Conservation (phyloP, 192 early-diverging fungal genomes). For the Lobosporangium transversale region DNA sequence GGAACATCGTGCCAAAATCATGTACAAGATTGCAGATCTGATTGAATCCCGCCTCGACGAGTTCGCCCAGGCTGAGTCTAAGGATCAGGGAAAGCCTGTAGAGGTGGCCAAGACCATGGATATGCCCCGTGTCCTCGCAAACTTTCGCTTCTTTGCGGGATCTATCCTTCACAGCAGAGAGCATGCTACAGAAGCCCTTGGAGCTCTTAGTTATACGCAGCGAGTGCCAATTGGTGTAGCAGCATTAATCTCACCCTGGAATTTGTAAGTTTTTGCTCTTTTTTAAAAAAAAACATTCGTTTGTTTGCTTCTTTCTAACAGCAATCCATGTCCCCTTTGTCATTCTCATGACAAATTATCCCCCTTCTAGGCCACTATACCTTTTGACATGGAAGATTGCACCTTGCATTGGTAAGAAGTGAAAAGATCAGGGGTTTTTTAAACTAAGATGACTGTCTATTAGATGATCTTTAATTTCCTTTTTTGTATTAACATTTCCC, state of each 20-base stretch:
- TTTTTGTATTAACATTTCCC: too few species aligned
- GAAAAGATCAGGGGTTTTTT: too few species aligned
- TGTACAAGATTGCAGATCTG: constrained; percentile 65
- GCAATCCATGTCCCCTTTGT: not conserved
- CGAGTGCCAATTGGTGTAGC: constrained; percentile 71
- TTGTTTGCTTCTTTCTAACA: too few species aligned
- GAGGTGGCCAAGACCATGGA: constrained; percentile 65
- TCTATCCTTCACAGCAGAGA: constrained; percentile 59
- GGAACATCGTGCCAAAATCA: constrained; percentile 57
- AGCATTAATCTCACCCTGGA: constrained; percentile 78
- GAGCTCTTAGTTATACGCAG: constrained; percentile 61
- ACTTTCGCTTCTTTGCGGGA: constrained; percentile 79
- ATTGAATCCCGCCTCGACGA: constrained; percentile 62
- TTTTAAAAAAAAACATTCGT: too few species aligned
- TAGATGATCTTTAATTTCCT: too few species aligned
- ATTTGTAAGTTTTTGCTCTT: constrained; percentile 55
- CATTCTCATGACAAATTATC: not conserved
- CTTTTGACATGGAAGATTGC: constrained; percentile 82
- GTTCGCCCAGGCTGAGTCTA: constrained; percentile 71
- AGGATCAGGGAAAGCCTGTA: constrained; percentile 80
- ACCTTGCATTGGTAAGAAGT: constrained; percentile 68
- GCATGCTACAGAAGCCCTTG: constrained; percentile 59
- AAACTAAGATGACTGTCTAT: too few species aligned
- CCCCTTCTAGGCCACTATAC: constrained; percentile 63
- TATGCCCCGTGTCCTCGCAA: constrained; percentile 68